Base-by-base conservation (phyloP, 305 asterid species). In the Rubia balearica region DNA sequence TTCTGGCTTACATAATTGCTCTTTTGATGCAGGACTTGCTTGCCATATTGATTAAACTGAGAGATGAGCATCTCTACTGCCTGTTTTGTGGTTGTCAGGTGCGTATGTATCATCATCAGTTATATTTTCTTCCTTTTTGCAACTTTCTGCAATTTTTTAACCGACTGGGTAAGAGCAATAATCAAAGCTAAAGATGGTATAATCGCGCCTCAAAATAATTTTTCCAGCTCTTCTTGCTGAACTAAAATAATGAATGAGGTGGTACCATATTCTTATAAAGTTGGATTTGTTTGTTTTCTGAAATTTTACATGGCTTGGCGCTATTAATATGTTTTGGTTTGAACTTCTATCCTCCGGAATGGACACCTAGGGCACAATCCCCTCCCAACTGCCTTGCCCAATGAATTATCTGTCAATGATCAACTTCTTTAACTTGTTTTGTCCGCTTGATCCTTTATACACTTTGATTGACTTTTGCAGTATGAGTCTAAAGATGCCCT, bases 41-140 rank as follows among this genome's bases (percentile, higher is more conserved):
- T 40, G 81, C 69, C 75, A 72, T 87, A 77, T 71, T 92, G 87
- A 63, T 75, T 84, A 92, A 79, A 83, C 89, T 92, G 80, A 83
- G 98, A 81, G 85, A 88, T 57, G 88, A 72, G 74, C 84, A 87
- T 80, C 77, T 49, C 22, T 92, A 92, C 83, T 92, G 98, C 79
- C 90, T 92, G 61, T 92, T 90, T 78, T 90, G 96, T 74, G 98
- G 98, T 76, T 90, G 88, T 67, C 92, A 84, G 96, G 96, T 90
- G 85, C 42, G 63, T 51, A 12, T 51, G 17, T 51, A 51, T 51
- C 22, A 16, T 4, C 6, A 51, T 51, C 56, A 30, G 33, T 30
- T 0, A 17, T 68, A 7, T 40, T 3, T 8, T 10, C 3, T 41
- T 61, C 21, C 55, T 22, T 16, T 22, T 48, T 66, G 1, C 41